A percentile compares a stretch with the other conserved stretches of the same genome.
These are phyloP conservation scores for Ascochyta rabiei DNA, from an alignment of 2,329 filamentous ascomycete species.

Conservation along the genomic window DNA sequence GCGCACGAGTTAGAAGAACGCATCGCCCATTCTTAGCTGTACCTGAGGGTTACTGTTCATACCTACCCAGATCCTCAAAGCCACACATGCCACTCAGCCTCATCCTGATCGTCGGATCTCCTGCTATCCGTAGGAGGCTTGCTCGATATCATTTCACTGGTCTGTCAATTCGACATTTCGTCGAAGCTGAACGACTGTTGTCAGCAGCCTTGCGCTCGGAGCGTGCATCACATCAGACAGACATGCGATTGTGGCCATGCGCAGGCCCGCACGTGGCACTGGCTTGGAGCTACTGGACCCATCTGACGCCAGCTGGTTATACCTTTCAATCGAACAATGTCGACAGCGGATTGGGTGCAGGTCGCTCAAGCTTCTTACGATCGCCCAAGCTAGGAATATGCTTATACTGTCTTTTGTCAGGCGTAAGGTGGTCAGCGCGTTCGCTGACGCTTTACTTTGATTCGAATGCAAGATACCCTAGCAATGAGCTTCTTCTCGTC, in stretches of 20 bases:
- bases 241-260: not conserved
- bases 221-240: constrained; percentile 1
- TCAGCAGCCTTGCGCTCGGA: constrained; percentile 7
- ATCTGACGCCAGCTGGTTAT: constrained; percentile 8
- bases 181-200: constrained; percentile 6
- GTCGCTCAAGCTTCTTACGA: constrained; percentile 10
- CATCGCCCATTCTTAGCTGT: not conserved
- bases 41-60: not conserved
- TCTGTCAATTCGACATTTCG: not conserved
- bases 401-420: not conserved
- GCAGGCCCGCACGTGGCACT: not conserved
- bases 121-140: not conserved
- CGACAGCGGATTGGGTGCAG: not conserved
- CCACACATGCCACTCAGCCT: not conserved
- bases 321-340: not conserved
- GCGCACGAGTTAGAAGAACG: not conserved
- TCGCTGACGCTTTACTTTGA: not conserved
- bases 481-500: not conserved
- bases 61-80: not conserved
- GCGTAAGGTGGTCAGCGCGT: not conserved
- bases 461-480: too few relatives aligned
- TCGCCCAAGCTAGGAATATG: constrained; percentile 11
- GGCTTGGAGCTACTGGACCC: not conserved
- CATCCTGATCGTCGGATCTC: constrained; percentile 6
- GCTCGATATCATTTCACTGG: not conserved